Evolutionary conservation across 306 rosid species (phyloP).

Genomic region (Dalbergia cultrata): DNA sequence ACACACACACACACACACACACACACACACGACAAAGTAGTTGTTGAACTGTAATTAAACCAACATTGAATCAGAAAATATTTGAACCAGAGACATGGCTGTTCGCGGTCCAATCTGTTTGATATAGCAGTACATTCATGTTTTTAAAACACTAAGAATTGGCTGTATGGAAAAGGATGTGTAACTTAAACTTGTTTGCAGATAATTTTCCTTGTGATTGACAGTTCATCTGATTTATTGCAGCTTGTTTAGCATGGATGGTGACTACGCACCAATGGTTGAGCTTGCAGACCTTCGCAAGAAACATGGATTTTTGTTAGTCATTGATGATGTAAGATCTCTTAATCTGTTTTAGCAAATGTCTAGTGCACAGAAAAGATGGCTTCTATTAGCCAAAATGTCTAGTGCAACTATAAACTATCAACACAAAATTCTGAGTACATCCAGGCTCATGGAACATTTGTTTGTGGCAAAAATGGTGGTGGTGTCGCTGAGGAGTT

Average conservation of each 20-base stretch:
- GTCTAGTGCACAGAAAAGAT: not conserved
- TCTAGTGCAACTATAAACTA: slow-evolving; percentile 24
- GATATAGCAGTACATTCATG: not conserved
- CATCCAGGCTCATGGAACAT: slow-evolving; percentile 92
- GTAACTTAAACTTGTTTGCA: not conserved
- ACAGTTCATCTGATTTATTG: slow-evolving; percentile 40
- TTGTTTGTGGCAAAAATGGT: slow-evolving; percentile 91
- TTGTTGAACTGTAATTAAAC: not conserved
- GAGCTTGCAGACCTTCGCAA: slow-evolving; percentile 82
- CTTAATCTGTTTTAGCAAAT: slow-evolving; percentile 43
- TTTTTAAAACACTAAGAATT: not conserved
- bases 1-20: too few species aligned
- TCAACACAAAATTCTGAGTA: slow-evolving; percentile 28
- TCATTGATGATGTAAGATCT: slow-evolving; percentile 87
- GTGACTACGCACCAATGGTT: slow-evolving; percentile 88
- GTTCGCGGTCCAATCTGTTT: not conserved
- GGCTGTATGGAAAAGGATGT: not conserved
- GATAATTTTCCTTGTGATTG: slow-evolving; percentile 18
- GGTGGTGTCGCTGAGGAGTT: slow-evolving; percentile 95
- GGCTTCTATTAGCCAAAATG: slow-evolving; percentile 3
- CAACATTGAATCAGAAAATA: not conserved
- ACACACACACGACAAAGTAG: not conserved
- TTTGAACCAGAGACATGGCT: not conserved
- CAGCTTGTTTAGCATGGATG: slow-evolving; percentile 99
- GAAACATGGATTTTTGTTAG: slow-evolving; percentile 81